Base-by-base conservation (phyloP, 1,284 basidiomycete species). In the Cutaneotrichosporon cyanovorans region DNA sequence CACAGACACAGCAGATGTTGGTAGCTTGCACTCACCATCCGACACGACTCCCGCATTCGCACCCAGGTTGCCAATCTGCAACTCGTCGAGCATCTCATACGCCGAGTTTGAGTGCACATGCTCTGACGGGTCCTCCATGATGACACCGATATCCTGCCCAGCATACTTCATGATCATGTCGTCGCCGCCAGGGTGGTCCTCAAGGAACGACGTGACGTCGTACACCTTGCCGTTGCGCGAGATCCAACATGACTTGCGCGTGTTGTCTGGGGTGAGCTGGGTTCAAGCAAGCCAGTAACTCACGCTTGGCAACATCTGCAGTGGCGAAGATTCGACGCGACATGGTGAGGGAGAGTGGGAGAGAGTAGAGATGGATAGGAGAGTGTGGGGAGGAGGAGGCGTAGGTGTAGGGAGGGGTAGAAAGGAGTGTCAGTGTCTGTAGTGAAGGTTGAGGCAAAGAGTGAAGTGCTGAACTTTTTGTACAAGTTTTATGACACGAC, bases 21-120 rank as follows among this genome's bases (percentile, higher is more conserved):
- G 16, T 18, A 19, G 23, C 22, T 18, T 30, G 9, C 14, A 76
- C 81, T 53, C 57, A 87, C 86, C 82, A 36, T 92, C 87, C 50
- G 79, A 78, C 42, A 92, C 83, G 31, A 82, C 80, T 33, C 74
- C 80, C 60, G 85, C 83, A n/a, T 80, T 81, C 1, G 76, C 78
- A 5, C 87, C 88, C 40, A 95, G 61, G 55, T 82, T 78, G 21
- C 91, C 91, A 63, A 95, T 78, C 45, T 80, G 57, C 66, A 87
- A 89, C 66, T 95, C 91, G 22, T 85, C 80, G 62, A 99, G 69
- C 81, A 99, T 87, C 37, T 86, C 84, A 67, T 88, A 98, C 0
- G 93, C 95, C 5, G 84, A 80, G 21, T 87, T 82, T 2, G 89
- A 92, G 70, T 98, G 95, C n/a, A 84, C 83, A 71, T 98, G 95